phyloP scores from a whole-genome alignment of 2,329 filamentous ascomycete genomes.

The Cercospora brassicicola region DNA sequence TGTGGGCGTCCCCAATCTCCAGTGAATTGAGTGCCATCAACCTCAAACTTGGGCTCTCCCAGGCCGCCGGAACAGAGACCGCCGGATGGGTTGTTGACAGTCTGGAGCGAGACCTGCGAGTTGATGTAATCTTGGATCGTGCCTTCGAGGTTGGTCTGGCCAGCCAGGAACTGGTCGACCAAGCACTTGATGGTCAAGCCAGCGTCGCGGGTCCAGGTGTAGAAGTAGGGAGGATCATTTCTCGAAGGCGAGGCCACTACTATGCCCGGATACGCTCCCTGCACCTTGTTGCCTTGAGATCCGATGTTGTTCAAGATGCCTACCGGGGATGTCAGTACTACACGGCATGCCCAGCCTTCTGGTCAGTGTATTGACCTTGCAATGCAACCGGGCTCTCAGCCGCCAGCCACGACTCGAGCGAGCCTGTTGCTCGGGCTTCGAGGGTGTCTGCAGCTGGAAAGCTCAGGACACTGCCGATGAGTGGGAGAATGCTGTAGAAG shows the following conservation, averaged over 20 bases:
- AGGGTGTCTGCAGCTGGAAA: slow-evolving; percentile 18
- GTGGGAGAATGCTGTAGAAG: slow-evolving; percentile 15
- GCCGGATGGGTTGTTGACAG: slow-evolving; percentile 68
- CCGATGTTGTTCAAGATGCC: slow-evolving; percentile 59
- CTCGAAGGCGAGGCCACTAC: slow-evolving; percentile 59
- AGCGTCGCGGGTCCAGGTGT: slow-evolving; percentile 75
- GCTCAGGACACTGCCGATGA: slow-evolving; percentile 10
- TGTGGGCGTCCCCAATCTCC: slow-evolving; percentile 74
- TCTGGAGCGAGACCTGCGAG: slow-evolving; percentile 66
- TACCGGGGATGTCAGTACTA: not conserved
- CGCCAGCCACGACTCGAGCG: slow-evolving; percentile 41
- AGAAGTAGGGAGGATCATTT: slow-evolving; percentile 64
- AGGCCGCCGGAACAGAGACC: slow-evolving; percentile 54
- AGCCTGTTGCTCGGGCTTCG: slow-evolving; percentile 22
- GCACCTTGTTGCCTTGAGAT: slow-evolving; percentile 49
- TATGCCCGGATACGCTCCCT: slow-evolving; percentile 52
- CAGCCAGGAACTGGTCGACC: slow-evolving; percentile 65
- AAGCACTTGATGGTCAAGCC: slow-evolving; percentile 69
- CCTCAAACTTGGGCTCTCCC: slow-evolving; percentile 72
- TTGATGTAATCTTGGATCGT: slow-evolving; percentile 68
- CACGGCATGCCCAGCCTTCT: too few species aligned
- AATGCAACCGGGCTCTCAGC: slow-evolving; percentile 52
- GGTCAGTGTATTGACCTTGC: slow-evolving; percentile 36
- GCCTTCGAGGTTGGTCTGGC: slow-evolving; percentile 55
- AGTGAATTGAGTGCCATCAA: slow-evolving; percentile 55